Evolutionary conservation across 73 alveolate species (phyloP).

Genomic region (Effrenium voratum): DNA sequence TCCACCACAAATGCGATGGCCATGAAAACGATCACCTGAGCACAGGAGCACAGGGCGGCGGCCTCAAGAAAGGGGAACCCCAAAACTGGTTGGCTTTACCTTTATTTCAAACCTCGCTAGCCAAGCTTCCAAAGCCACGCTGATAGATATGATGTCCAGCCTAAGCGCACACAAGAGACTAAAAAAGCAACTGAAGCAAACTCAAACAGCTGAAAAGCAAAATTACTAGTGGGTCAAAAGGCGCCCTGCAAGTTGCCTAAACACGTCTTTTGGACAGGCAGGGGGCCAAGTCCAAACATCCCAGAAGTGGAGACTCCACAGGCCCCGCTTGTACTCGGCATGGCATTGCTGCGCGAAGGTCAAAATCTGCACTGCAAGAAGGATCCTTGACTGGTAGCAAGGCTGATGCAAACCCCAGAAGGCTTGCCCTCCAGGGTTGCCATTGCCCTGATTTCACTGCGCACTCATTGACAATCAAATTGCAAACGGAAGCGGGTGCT

Average conservation of each 20-base stretch:
- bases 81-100: background rate
- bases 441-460: no score
- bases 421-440: no score
- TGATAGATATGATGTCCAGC: conserved; percentile 54
- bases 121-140: conserved; percentile 62
- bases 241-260: background rate
- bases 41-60: background rate
- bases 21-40: conserved; percentile 63
- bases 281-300: conserved; percentile 18
- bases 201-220: background rate
- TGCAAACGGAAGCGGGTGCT: no score
- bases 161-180: background rate
- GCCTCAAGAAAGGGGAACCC: background rate
- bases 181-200: background rate
- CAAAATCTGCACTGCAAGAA: conserved; percentile 24
- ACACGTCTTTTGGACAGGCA: background rate
- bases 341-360: conserved; percentile 62
- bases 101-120: background rate
- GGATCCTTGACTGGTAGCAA: conserved; percentile 55
- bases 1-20: conserved; percentile 62
- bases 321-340: conserved; percentile 63
- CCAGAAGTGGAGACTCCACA: conserved; percentile 67
- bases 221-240: background rate
- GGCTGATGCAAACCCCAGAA: no score
- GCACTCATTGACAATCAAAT: no score